Evolutionary conservation across 2,329 filamentous ascomycete genomes (phyloP).

Genomic region (Alternaria dauci): DNA sequence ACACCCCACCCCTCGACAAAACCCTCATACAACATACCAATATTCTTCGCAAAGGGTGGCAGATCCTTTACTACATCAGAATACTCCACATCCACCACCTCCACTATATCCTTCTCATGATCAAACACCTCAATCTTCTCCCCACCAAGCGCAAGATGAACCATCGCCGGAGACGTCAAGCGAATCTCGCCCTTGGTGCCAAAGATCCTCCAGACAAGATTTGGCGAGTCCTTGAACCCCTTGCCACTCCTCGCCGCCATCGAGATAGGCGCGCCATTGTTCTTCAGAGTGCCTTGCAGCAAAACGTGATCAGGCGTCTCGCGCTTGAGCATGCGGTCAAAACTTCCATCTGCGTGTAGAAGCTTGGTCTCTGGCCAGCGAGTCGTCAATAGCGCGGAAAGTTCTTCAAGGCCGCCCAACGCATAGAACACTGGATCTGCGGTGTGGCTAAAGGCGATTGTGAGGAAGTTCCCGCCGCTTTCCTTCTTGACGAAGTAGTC

Average conservation of each 20-base stretch:
- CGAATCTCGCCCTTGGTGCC: background rate
- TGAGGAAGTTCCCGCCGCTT: background rate
- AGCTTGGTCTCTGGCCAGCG: background rate
- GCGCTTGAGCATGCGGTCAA: background rate
- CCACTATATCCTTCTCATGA: slow-evolving; percentile 56
- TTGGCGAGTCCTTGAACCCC: background rate
- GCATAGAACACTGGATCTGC: background rate
- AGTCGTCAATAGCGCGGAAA: background rate
- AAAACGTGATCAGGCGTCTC: background rate
- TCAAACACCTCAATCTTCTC: slow-evolving; percentile 57
- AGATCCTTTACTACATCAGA: slow-evolving; percentile 58
- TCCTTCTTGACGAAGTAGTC: background rate
- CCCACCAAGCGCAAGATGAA: slow-evolving; percentile 46
- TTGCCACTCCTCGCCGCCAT: background rate
- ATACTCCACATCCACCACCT: slow-evolving; percentile 54
- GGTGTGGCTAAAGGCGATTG: background rate
- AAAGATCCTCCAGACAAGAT: background rate
- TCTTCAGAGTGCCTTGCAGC: background rate
- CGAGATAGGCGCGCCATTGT: background rate
- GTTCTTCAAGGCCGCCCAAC: background rate
- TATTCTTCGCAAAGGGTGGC: slow-evolving; percentile 53
- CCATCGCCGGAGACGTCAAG: background rate
- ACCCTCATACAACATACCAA: slow-evolving; percentile 64
- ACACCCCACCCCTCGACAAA: slow-evolving; percentile 52
- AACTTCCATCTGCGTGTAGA: background rate